Evolutionary conservation across 225 moss, liverwort and hornwort genomes (phyloP).

Genomic region (Pleurozium schreberi): DNA sequence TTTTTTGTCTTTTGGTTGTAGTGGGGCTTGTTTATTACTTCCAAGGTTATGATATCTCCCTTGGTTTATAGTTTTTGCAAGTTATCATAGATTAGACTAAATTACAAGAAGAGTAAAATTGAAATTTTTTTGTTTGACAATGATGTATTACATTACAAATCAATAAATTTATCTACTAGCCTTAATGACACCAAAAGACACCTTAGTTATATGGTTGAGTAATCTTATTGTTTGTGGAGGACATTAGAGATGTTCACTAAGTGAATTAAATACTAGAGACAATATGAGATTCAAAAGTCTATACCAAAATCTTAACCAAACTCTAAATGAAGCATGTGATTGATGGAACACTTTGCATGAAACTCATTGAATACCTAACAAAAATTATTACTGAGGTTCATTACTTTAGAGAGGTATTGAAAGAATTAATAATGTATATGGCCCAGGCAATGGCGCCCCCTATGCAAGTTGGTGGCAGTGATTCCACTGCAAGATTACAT

Average conservation of each 20-base stretch:
- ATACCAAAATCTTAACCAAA: neutral
- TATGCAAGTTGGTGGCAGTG: constrained; percentile 54
- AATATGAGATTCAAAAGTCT: neutral
- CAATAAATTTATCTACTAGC: too few species aligned
- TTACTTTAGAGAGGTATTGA: neutral
- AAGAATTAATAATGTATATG: neutral
- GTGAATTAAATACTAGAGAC: too few species aligned
- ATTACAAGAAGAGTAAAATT: neutral
- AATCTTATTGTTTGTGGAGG: too few species aligned
- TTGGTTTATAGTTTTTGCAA: neutral
- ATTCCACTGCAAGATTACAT: neutral
- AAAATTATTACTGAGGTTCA: neutral
- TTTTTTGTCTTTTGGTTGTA: too few species aligned
- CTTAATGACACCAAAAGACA: too few species aligned
- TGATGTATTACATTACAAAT: neutral
- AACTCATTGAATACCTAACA: neutral
- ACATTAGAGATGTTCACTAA: neutral
- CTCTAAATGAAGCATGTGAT: neutral
- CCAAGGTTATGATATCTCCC: too few species aligned
- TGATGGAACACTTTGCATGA: too few species aligned
- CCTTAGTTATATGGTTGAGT: neutral
- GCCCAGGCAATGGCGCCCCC: constrained; percentile 78
- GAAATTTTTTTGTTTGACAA: too few species aligned
- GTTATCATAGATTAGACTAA: neutral
- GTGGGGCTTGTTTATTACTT: accelerated